A percentile compares a stretch with the other conserved stretches of the same genome.
Conservation (phyloP, 495 filamentous ascomycete genomes). For the Penicillium egyptiacum region DNA sequence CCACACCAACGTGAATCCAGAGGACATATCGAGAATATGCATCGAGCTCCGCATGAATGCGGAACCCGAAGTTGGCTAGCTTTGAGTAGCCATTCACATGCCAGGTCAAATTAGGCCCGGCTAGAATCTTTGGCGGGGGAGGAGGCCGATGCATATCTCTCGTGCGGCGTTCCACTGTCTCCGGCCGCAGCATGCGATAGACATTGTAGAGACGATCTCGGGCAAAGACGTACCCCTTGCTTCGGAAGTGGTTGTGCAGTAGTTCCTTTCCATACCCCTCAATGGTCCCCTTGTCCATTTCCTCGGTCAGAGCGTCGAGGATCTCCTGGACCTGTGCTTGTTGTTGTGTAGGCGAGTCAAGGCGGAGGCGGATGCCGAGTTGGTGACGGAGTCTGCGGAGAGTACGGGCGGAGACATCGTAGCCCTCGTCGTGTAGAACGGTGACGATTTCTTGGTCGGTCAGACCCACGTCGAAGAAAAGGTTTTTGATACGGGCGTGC, state of each 20-base stretch:
- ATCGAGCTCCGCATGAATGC: constrained; percentile 27
- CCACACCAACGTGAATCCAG: constrained; percentile 24
- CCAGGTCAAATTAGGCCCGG: constrained; percentile 27
- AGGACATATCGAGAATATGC: constrained; percentile 24
- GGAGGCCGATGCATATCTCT: constrained; percentile 17
- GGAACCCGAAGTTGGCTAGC: constrained; percentile 21
- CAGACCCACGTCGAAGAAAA: constrained; percentile 10
- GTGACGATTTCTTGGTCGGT: constrained; percentile 6
- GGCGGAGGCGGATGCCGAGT: constrained; percentile 11
- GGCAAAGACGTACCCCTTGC: constrained; percentile 15
- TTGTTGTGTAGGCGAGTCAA: constrained; percentile 8
- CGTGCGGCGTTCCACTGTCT: constrained; percentile 11
- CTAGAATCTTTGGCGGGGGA: constrained; percentile 17
- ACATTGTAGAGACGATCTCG: constrained; percentile 19
- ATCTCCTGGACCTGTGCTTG: constrained; percentile 13
- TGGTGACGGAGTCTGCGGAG: constrained; percentile 7
- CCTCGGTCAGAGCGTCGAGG: constrained; percentile 5
- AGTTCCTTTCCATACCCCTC: constrained; percentile 20
- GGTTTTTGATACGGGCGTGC: constrained; percentile 6
- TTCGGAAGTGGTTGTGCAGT: constrained; percentile 17
- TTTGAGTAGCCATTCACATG: constrained; percentile 24
- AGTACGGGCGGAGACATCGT: constrained; percentile 8
- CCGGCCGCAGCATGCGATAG: constrained; percentile 16
- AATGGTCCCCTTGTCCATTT: constrained; percentile 15
- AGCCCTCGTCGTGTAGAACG: constrained; percentile 11